Evolutionary conservation across 139 green algal genomes (phyloP), one percentile per base, ranked within the genome.

Genomic region (Coelastrella sp.): DNA sequence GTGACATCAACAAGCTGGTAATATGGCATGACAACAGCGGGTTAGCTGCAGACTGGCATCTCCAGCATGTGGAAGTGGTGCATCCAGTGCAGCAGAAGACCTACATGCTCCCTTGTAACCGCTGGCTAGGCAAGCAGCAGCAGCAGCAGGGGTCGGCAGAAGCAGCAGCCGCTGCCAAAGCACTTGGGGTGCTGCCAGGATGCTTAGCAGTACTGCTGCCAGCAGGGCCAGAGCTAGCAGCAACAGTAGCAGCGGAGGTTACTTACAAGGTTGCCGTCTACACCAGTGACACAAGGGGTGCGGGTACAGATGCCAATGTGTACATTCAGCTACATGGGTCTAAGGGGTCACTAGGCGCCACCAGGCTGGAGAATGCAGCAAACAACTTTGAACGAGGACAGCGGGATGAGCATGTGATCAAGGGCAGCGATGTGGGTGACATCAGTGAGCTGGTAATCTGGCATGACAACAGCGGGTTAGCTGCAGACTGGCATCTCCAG

Each of bases 221-320:
- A 80, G 71, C 71, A 47, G 65, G 74, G 7, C 47, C 32, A n/a
- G 6, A 6, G n/a, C 74, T 32, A 22, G 6, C 71, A 77, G 17
- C 71, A 17, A n/a, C n/a, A 75, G 1, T 19, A 71, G 47, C 54
- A 68, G 57, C 78, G 17, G 80, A 57, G 6, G 79, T 86, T 7
- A 92, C 95, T 64, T 95, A 95, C 90, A 93, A 88, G 7, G 88
- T 95, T 54, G 89, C 86, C 14, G 89, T 93, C 0, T 90, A 93
- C 79, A 96, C 94, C 8, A 90, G 88, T 56, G 93, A 95, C 85
- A 80, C 93, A 5, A 79, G 90, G 47, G 91, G 91, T 14, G 92
- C 92, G 4, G 94, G 94, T 7, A 96, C 94, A 5, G 92, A 95
- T 64, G 94, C 94, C 73, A 95, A 95, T 64, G 93, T 96, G 11